Base-by-base conservation (phyloP, 2,329 filamentous ascomycete genomes). In the Fusarium mangiferae region DNA sequence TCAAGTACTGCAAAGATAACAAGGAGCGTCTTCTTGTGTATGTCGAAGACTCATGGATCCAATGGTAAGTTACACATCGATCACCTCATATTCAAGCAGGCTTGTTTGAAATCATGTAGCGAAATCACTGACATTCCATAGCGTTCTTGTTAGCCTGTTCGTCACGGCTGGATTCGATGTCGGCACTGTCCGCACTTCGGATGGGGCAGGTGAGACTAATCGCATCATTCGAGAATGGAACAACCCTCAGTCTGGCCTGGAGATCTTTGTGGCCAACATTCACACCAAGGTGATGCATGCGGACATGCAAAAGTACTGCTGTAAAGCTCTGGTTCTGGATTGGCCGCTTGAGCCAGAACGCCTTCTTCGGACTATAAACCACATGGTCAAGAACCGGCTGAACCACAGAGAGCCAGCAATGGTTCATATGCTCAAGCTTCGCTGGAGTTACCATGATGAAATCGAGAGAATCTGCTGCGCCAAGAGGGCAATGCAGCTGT, bases 51-150 rank as follows among this genome's bases (percentile, higher is more conserved):
- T 14, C 28, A 0, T 61, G 46, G 46, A 55, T 55, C 18, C 58
- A 61, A 14, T 42, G 36, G 58, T 30, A 55, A 44, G 58, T 42
- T 30, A 15, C 9, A 17, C 18, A 17, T n/a, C 3, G 7, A 15
- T 30, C 14, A 0, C 20, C 15, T 7, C 5, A n/a, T 15, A 10
- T 30, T 7, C 13, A 0, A 17, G 45, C 9, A 30, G 6, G 1
- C 28, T 0, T 48, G 20, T 13, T 30, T 1, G 8, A 6, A 48
- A 48, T 5, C 2, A 5, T 48, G 45, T 10, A 26, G 15, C 6
- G 18, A 28, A 22, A 14, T 28, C 22, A 18, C 44, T 46, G 1
- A 46, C 18, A 20, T 36, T 22, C 17, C 20, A 7, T 15, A 51
- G 42, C 11, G 11, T 39, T 5, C 4, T 49, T 7, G 30, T 28